Evolutionary conservation across 2,329 filamentous ascomycete genomes (phyloP), one percentile per base, ranked within the genome.

Genomic region (Eutypella sp.): DNA sequence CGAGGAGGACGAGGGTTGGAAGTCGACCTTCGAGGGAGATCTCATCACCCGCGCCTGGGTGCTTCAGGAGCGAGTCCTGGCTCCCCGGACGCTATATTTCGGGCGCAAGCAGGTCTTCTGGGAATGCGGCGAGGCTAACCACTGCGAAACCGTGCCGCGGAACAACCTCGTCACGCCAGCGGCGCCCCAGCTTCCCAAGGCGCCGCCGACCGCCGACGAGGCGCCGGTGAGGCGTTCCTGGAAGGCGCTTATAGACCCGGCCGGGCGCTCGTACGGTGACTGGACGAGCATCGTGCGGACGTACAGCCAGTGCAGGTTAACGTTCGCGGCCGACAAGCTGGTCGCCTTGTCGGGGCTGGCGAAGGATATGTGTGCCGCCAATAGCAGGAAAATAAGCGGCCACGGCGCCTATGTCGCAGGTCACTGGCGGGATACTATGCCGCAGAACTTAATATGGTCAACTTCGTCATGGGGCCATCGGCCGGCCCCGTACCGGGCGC

Each of bases 21-120:
- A 10, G 2, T 20, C 15, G 13, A 45, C 41, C 18, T 52, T 52
- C 10, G 11, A 37, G 13, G 29, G 23, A 5, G 44, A 52, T 41
- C 44, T 58, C 2, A 4, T 54, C 16, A 13, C 41, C 5, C 46
- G 54, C 0, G 51, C 47, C 5, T 57, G 56, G 56, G 54, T 57
- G 2, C 15, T 56, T 0, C 56, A 58, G 20, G 56, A 58, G 16
- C 51, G 51, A 1, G 20, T 53, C 0, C 47, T 59, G 8, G 37
- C 57, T 10, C 25, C 52, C 4, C 45, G 56, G 9, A 57, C 49
- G n/a, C 22, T 58, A 3, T 53, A 51, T 22, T 58, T 57, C 22
- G 54, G 54, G 2, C 31, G 39, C 8, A 45, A 46, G 11, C 49
- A 57, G 34, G 48, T 56, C 5, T 55, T 48, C 20, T 58, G 52